A percentile compares a stretch with the other conserved stretches of the same genome.
Conservation (phyloP, 2,329 filamentous ascomycete genomes). For the Zymoseptoria brevis region DNA sequence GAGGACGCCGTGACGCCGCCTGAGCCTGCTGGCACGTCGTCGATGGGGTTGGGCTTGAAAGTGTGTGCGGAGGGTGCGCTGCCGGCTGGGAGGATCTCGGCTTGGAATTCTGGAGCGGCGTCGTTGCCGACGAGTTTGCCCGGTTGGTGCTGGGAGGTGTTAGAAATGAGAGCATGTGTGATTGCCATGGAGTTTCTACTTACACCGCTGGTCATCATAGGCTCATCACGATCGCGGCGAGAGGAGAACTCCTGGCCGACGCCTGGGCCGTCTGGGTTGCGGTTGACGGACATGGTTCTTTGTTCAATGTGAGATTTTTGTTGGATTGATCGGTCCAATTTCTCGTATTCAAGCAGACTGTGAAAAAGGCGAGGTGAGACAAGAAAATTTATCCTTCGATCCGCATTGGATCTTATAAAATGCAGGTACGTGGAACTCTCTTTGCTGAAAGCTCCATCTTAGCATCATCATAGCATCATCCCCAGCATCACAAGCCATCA, state of each 20-base stretch:
- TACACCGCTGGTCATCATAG: slow-evolving; percentile 49
- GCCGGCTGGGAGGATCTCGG: slow-evolving; percentile 53
- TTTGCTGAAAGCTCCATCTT: not conserved
- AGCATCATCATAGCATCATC: too few relatives aligned
- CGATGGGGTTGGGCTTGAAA: slow-evolving; percentile 38
- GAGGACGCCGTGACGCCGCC: slow-evolving; percentile 37
- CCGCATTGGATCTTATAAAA: not conserved
- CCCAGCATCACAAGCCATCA: not conserved
- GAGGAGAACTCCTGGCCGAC: slow-evolving; percentile 50
- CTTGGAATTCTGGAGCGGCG: slow-evolving; percentile 54
- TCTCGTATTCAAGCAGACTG: not conserved
- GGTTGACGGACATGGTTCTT: slow-evolving; percentile 35
- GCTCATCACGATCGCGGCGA: slow-evolving; percentile 44
- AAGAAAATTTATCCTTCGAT: not conserved
- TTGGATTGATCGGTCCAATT: not conserved
- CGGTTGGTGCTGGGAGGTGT: slow-evolving; percentile 49
- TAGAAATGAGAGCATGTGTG: not conserved
- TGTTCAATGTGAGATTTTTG: not conserved
- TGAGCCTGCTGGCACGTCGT: slow-evolving; percentile 35
- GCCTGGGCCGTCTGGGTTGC: slow-evolving; percentile 47
- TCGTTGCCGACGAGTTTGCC: slow-evolving; percentile 56
- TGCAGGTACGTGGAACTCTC: not conserved
- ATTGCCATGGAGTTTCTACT: slow-evolving; percentile 21
- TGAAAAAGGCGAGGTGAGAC: not conserved
- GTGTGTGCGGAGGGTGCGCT: slow-evolving; percentile 49